Conservation (phyloP, 768 basidiomycete genomes). For the Pisolithus microcarpus region DNA sequence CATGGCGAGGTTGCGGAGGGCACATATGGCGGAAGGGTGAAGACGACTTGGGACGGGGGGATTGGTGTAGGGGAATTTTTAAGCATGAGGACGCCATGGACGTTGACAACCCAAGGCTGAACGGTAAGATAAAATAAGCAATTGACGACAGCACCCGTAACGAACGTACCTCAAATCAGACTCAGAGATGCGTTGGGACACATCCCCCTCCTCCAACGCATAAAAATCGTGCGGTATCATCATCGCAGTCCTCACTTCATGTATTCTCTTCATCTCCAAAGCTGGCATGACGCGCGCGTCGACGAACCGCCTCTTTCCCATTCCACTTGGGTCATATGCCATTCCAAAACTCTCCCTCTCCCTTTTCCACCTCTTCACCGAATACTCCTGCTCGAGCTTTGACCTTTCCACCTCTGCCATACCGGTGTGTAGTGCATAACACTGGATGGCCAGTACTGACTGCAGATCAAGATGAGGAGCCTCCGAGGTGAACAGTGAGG, state of each 20-base stretch:
- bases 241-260: constrained; percentile 41
- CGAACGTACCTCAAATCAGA: constrained; percentile 49
- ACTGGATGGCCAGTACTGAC: constrained; percentile 64
- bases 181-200: constrained; percentile 29
- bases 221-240: constrained; percentile 44
- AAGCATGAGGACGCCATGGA: constrained; percentile 63
- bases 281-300: constrained; percentile 84
- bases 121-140: not conserved
- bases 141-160: not conserved
- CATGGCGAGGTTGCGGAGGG: constrained; percentile 57
- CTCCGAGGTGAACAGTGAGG: constrained; percentile 29
- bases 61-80: constrained; percentile 32
- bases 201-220: constrained; percentile 29
- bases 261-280: constrained; percentile 57
- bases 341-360: constrained; percentile 43
- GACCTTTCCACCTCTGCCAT: constrained; percentile 75
- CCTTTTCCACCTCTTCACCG: constrained; percentile 50
- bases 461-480: constrained; percentile 55
- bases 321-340: constrained; percentile 43
- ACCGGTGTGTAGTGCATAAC: constrained; percentile 68
- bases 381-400: constrained; percentile 55
- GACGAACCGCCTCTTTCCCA: constrained; percentile 35
- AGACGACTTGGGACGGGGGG: constrained; percentile 40
- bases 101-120: constrained; percentile 50
- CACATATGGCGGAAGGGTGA: constrained; percentile 53